phyloP scores from a whole-genome alignment of 2,329 filamentous ascomycete species.

The Erysiphe pulchra region DNA sequence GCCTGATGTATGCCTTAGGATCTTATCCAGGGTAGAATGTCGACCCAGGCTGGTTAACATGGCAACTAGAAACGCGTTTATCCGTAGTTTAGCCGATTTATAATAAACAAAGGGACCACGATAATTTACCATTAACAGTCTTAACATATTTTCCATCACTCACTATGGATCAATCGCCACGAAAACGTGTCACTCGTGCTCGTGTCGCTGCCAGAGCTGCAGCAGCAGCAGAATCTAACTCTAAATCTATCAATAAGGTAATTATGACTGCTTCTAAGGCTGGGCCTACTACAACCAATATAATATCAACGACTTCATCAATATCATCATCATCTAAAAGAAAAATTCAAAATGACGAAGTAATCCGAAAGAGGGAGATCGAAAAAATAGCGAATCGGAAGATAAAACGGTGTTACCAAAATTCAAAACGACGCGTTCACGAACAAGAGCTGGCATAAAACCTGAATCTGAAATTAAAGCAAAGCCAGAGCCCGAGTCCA shows the following conservation, averaged over 20 bases:
- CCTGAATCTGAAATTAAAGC: conserved; percentile 4
- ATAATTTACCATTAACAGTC: too few relatives aligned
- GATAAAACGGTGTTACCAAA: conserved; percentile 10
- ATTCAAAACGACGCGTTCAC: conserved; percentile 19
- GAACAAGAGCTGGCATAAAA: conserved; percentile 19
- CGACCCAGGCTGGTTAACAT: not conserved
- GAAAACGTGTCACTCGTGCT: conserved; percentile 31
- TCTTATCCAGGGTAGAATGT: too few relatives aligned
- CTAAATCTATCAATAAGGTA: conserved; percentile 20
- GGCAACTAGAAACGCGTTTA: not conserved
- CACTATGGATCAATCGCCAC: conserved; percentile 26
- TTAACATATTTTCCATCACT: too few relatives aligned
- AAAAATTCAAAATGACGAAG: conserved; percentile 28
- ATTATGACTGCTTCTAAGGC: conserved; percentile 20
- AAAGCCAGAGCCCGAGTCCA: not conserved
- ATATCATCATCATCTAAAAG: conserved; percentile 16
- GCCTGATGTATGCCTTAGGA: too few relatives aligned
- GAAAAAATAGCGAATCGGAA: conserved; percentile 7
- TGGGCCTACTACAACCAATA: conserved; percentile 12
- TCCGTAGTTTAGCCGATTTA: not conserved
- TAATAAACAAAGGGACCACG: not conserved
- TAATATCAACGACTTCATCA: conserved; percentile 6
- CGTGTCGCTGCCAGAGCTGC: conserved; percentile 20
- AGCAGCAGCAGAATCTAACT: conserved; percentile 16
- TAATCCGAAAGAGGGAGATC: conserved; percentile 20